A percentile compares a stretch with the other conserved stretches of the same genome.
Conservation (phyloP, 371 early-diverging fungal species). For the Mortierella sp. region DNA sequence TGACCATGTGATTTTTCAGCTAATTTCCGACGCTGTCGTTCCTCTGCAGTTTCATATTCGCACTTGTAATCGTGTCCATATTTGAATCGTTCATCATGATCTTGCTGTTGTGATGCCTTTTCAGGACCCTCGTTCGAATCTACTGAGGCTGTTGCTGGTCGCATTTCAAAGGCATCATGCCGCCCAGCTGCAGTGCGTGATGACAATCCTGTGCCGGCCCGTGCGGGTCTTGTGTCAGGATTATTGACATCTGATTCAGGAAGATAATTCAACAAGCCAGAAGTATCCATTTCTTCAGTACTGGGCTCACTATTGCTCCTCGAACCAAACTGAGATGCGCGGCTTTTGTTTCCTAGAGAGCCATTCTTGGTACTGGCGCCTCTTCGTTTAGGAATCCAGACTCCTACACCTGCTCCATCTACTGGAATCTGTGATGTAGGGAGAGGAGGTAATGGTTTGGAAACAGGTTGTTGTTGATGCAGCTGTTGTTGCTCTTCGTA, state of each 20-base stretch:
- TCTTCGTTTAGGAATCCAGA: background rate
- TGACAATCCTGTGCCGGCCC: background rate
- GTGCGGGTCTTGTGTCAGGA: too few species aligned
- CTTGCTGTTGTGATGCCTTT: background rate
- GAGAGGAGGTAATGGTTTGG: conserved; percentile 5
- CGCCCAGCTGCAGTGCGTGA: background rate
- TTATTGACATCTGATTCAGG: background rate
- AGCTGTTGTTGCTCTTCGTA: conserved; percentile 15
- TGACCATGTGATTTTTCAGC: conserved; percentile 30
- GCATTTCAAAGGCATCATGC: too few species aligned
- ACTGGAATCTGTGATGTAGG: background rate
- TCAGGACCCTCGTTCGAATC: conserved; percentile 1
- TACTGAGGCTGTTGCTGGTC: background rate
- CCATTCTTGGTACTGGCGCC: background rate
- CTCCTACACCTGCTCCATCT: background rate
- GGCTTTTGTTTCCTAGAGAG: too few species aligned
- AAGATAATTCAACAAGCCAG: conserved; percentile 9
- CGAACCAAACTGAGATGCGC: background rate
- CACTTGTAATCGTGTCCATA: background rate
- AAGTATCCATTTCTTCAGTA: conserved; percentile 15
- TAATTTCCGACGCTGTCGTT: background rate
- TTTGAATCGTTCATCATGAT: background rate
- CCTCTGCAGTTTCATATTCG: background rate
- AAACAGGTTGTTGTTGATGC: conserved; percentile 8
- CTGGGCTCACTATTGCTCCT: conserved; percentile 9